A percentile compares a stretch with the other conserved stretches of the same genome.
Conservation (phyloP, 768 basidiomycete species). For the Panaeolus cyanescens region DNA sequence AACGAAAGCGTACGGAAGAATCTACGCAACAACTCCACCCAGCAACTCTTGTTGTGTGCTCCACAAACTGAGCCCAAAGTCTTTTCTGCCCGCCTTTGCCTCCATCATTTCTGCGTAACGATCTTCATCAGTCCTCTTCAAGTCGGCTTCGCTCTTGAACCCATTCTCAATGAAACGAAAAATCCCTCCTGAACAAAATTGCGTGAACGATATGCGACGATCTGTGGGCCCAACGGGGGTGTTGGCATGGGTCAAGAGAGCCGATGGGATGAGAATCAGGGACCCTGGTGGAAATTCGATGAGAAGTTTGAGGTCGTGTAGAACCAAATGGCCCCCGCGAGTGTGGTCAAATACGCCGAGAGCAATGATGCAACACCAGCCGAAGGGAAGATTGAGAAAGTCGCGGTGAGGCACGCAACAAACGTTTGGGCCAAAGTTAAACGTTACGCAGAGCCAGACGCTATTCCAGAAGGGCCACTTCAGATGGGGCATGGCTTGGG, state of each 20-base stretch:
- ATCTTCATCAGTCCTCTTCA: background rate
- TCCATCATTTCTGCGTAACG: background rate
- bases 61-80: no score
- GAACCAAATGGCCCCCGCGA: background rate
- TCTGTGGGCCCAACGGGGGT: background rate
- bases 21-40: no score
- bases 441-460: background rate
- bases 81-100: no score
- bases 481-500: background rate
- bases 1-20: no score
- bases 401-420: background rate
- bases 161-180: conserved; percentile 1
- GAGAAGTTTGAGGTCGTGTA: background rate
- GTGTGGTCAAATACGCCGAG: background rate
- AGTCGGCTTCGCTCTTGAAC: background rate
- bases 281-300: conserved; percentile 4
- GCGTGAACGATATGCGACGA: background rate
- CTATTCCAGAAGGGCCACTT: background rate
- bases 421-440: background rate
- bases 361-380: background rate
- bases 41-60: no score
- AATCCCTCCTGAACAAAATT: background rate
- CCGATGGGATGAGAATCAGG: conserved; percentile 2
- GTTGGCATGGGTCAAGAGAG: background rate
- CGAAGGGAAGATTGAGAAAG: background rate